Conservation (phyloP, 2,329 filamentous ascomycete species). For the Fusarium scirpi region DNA sequence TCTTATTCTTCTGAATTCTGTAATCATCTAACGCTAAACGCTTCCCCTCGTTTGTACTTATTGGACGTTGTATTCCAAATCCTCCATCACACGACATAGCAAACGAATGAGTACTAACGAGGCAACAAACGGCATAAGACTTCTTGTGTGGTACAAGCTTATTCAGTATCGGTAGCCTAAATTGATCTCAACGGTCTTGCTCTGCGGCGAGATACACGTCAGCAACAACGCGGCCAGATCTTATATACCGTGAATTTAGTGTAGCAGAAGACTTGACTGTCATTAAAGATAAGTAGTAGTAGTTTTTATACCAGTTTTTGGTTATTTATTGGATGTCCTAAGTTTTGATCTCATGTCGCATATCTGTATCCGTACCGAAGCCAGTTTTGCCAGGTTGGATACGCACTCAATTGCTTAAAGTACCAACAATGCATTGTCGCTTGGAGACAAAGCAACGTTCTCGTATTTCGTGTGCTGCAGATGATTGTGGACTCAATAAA, state of each 20-base stretch:
- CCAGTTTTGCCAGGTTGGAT: not conserved
- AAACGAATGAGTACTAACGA: not conserved
- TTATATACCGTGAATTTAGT: not conserved
- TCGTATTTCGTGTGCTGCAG: not conserved
- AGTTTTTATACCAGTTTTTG: not conserved
- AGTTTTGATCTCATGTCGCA: not conserved
- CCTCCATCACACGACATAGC: not conserved
- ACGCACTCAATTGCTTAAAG: not conserved
- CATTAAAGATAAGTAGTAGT: not conserved
- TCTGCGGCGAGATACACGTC: not conserved
- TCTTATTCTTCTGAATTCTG: not conserved
- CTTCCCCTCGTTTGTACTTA: not conserved
- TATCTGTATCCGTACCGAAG: not conserved
- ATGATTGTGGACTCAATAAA: not conserved
- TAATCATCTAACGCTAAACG: fast-evolving
- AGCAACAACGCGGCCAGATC: not conserved
- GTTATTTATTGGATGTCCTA: not conserved
- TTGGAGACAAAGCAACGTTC: not conserved
- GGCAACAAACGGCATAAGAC: not conserved
- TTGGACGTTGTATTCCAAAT: not conserved
- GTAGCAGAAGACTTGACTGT: not conserved
- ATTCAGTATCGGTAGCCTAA: not conserved
- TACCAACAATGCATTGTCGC: not conserved
- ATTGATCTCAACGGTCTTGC: not conserved
- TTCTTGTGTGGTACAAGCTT: not conserved